These are phyloP conservation scores for Trypanosoma caninum DNA, from an alignment of 208 protist species.

Conservation along the genomic window DNA sequence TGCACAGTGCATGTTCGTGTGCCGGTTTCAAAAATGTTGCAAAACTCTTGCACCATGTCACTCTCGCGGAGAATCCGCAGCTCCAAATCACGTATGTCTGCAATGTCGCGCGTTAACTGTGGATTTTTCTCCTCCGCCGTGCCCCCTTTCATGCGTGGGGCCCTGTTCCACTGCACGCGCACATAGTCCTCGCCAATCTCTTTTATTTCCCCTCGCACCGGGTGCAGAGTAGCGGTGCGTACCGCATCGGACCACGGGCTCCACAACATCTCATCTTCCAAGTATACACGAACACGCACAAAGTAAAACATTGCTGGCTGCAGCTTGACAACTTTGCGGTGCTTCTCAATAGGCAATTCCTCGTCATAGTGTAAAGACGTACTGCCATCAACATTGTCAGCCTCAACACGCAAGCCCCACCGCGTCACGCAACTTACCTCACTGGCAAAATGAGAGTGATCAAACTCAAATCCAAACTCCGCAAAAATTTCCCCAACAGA, in stretches of 20 bases:
- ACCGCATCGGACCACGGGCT: constrained; percentile 60
- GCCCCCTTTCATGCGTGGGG: constrained; percentile 29
- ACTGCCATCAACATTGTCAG: constrained; percentile 5
- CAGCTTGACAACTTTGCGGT: constrained; percentile 83
- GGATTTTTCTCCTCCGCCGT: constrained; percentile 49
- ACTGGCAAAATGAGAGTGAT: constrained; percentile 11
- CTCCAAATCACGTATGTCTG: constrained; percentile 61
- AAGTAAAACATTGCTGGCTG: constrained; percentile 48
- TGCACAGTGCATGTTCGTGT: constrained; percentile 65
- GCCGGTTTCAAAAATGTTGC: constrained; percentile 40
- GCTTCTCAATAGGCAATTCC: constrained; percentile 41
- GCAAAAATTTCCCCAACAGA: constrained; percentile 86
- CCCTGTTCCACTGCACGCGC: constrained; percentile 73
- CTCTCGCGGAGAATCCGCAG: constrained; percentile 69
- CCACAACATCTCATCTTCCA: constrained; percentile 36
- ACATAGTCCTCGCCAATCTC: constrained; percentile 87
- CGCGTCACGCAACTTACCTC: constrained; percentile 34
- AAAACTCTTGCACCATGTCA: constrained; percentile 69
- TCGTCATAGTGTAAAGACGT: constrained; percentile 31
- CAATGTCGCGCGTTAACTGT: constrained; percentile 34
- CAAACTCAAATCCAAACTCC: constrained; percentile 76
- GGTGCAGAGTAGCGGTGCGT: constrained; percentile 49
- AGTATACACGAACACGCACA: constrained; percentile 53
- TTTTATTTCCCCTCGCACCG: constrained; percentile 46
- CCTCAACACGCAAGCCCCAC: constrained; percentile 53